Evolutionary conservation across 257 asterid species (phyloP).

Genomic region (Solanum corneliomulleri): DNA sequence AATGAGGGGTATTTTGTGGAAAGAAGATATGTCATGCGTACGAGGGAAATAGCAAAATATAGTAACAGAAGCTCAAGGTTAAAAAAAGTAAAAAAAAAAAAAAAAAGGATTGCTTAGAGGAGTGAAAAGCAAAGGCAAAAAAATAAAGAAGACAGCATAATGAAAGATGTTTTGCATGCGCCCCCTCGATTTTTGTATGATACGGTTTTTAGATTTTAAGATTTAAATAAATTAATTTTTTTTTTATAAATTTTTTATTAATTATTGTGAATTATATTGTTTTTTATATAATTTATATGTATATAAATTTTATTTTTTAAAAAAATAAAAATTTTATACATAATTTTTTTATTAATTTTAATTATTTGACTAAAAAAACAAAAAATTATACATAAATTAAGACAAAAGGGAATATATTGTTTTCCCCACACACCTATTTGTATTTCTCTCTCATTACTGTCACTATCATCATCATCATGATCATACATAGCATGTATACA

Average conservation of each 20-base stretch:
- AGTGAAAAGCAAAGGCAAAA: constrained; percentile 21
- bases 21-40: constrained; percentile 16
- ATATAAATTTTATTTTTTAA: too few relatives aligned
- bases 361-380: too few relatives aligned
- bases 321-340: too few relatives aligned
- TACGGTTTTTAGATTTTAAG: too few relatives aligned
- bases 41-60: constrained; percentile 7
- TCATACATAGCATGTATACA: not conserved
- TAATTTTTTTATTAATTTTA: too few relatives aligned
- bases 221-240: too few relatives aligned
- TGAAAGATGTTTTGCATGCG: constrained; percentile 50
- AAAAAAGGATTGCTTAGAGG: not conserved
- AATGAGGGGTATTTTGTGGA: not conserved
- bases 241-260: too few relatives aligned
- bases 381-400: too few relatives aligned
- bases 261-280: too few relatives aligned
- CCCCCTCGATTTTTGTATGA: not conserved
- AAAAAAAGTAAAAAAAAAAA: not conserved
- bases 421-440: too few relatives aligned
- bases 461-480: not conserved
- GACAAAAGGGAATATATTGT: too few relatives aligned
- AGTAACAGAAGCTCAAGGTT: not conserved
- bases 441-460: not conserved
- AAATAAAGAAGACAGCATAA: constrained; percentile 29
- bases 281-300: too few relatives aligned